Evolutionary conservation across 108 stramenopile genomes (phyloP).

Genomic region (Heterococcus sp.): DNA sequence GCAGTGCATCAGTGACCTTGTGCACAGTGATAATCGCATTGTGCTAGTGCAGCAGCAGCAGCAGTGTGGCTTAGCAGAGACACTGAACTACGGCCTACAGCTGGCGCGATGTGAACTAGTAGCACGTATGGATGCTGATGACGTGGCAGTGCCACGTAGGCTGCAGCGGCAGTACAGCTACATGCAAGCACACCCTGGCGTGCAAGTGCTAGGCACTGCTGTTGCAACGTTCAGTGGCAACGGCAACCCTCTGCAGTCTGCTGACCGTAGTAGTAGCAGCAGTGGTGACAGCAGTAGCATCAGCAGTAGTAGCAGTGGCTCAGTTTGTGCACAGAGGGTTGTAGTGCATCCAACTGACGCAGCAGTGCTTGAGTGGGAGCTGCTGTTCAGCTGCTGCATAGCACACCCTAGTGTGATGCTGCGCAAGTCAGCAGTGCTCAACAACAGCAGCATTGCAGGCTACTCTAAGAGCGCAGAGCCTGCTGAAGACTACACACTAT

Average conservation of each 20-base stretch:
- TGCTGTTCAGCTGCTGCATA: slow-evolving; percentile 52
- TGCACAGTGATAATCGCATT: neutral
- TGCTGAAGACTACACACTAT: slow-evolving; percentile 49
- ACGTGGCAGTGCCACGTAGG: slow-evolving; percentile 37
- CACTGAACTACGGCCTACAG: slow-evolving; percentile 42
- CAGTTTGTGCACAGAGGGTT: slow-evolving; percentile 10
- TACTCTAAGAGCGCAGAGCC: slow-evolving; percentile 21
- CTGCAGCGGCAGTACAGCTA: slow-evolving; percentile 10
- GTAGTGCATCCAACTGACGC: slow-evolving; percentile 36
- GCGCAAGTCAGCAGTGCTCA: slow-evolving; percentile 12
- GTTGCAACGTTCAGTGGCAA: neutral
- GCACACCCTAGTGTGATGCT: slow-evolving; percentile 48
- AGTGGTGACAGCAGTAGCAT: neutral
- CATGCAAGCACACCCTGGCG: neutral
- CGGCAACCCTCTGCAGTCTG: no score
- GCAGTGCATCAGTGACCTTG: neutral
- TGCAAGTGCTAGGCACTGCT: neutral
- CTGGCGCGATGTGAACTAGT: slow-evolving; percentile 35
- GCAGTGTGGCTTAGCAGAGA: slow-evolving; percentile 10
- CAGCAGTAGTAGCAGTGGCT: neutral
- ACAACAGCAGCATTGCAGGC: slow-evolving; percentile 38
- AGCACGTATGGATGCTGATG: slow-evolving; percentile 50
- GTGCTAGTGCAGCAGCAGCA: slow-evolving; percentile 1
- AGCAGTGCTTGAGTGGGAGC: slow-evolving; percentile 18
- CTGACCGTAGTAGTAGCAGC: neutral